Conservation (phyloP, 805 yeast species). For the Metschnikowia corniflorae region DNA sequence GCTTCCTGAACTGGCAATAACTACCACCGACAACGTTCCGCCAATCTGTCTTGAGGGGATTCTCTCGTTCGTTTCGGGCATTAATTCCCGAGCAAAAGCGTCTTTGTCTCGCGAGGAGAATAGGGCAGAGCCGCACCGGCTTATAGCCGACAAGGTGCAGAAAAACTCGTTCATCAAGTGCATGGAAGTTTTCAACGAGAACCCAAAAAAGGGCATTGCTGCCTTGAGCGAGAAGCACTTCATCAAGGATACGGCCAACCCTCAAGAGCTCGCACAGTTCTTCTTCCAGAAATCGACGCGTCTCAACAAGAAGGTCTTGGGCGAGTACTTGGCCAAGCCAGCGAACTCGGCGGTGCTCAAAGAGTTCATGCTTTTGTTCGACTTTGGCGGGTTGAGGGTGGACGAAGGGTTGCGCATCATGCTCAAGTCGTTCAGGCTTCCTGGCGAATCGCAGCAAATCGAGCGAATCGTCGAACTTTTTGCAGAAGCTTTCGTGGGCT, state of each 20-base stretch:
- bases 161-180: slow-evolving; percentile 78
- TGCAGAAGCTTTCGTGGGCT: slow-evolving; percentile 71
- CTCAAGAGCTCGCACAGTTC: slow-evolving; percentile 67
- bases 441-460: slow-evolving; percentile 97
- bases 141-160: slow-evolving; percentile 43
- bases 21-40: slow-evolving; percentile 83
- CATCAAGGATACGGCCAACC: slow-evolving; percentile 46
- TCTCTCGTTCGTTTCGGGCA: slow-evolving; percentile 61
- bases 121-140: slow-evolving; percentile 20
- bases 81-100: slow-evolving; percentile 48
- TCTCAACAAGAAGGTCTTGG: slow-evolving; percentile 81
- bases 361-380: slow-evolving; percentile 66
- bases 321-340: slow-evolving; percentile 82
- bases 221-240: slow-evolving; percentile 64
- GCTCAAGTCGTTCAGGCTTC: slow-evolving; percentile 80
- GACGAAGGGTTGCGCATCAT: slow-evolving; percentile 89
- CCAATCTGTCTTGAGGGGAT: slow-evolving; percentile 91
- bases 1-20: slow-evolving; percentile 77
- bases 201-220: slow-evolving; percentile 72
- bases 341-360: slow-evolving; percentile 55
- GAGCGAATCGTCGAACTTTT: slow-evolving; percentile 88
- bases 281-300: slow-evolving; percentile 76
- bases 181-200: slow-evolving; percentile 69
- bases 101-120: background rate
- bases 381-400: slow-evolving; percentile 73